phyloP scores from a whole-genome alignment of 768 basidiomycete genomes.

The Termitomyces heimii region DNA sequence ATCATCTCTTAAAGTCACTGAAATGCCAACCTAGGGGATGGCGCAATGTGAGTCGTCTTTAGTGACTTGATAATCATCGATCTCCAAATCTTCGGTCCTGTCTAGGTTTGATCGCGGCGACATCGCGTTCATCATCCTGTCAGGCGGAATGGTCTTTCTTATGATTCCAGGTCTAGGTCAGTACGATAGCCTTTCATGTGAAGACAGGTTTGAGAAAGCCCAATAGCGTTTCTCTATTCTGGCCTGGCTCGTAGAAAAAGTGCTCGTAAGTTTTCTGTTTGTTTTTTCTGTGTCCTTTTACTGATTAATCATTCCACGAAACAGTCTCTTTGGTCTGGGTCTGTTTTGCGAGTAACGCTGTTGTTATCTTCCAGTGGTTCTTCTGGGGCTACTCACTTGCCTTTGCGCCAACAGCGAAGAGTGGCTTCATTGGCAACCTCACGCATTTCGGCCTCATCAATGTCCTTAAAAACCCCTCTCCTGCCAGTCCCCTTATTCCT shows the following conservation, averaged over 20 bases:
- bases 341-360: constrained; percentile 64
- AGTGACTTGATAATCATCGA: not conserved
- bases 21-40: constrained; percentile 11
- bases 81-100: not conserved
- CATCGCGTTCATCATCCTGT: constrained; percentile 61
- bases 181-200: not conserved
- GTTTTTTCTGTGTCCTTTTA: not conserved
- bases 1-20: not conserved
- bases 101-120: constrained; percentile 66
- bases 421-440: constrained; percentile 77
- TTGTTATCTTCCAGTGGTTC: constrained; percentile 79
- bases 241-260: constrained; percentile 68
- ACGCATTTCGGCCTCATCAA: constrained; percentile 69
- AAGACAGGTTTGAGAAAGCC: not conserved
- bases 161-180: constrained; percentile 74
- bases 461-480: constrained; percentile 67
- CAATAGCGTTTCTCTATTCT: constrained; percentile 64
- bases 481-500: constrained; percentile 78
- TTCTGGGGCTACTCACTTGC: constrained; percentile 69
- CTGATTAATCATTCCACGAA: constrained; percentile 1
- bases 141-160: constrained; percentile 67
- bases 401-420: constrained; percentile 72
- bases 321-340: constrained; percentile 71
- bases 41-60: constrained; percentile 8
- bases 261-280: constrained; percentile 29